Base-by-base conservation (phyloP, 2,329 filamentous ascomycete species). In the Botrytis cinerea region DNA sequence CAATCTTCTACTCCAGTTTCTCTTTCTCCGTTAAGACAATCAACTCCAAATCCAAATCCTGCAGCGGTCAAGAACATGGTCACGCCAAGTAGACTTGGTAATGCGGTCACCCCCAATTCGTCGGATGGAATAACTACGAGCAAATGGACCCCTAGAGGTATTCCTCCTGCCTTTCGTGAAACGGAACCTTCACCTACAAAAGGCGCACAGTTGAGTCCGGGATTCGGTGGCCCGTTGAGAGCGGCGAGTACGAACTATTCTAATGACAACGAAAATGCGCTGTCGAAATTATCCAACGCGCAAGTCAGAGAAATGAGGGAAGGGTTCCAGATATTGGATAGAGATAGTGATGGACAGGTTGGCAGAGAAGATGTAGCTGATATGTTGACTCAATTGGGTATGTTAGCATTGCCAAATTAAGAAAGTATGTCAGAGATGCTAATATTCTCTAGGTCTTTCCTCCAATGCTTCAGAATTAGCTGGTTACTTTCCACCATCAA, bases 281-380 rank as follows among this genome's bases (percentile, higher is more conserved):
- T 94, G 62, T 90, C 91, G 4, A 91, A 93, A 79, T 84, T 98
- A 60, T 92, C 95, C 54, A 90, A 93, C 3, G 87, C 93, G 4
- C 93, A 98, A 78, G 90, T 98, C 51, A 90, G 95, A 79, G 93
- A 93, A 78, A 88, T 99, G 83, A 90, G 96, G 75, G 95, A 98
- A 81, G 94, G 92, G 0, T 99, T 98, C 82, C 93, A 97, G 82
- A 94, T 98, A 74, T 87, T 99, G 64, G 96, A 98, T 82, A 88
- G 93, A 74, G 92, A 96, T 82, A 95, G 94, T 79, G 94, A 96
- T 80, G 95, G 95, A 28, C 85, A 89, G 69, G 91, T 99, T 75
- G 92, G 91, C 77, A 88, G 92, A 74, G 92, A 95, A 35, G 94
- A 97, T 81, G 90, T 99, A 8, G 90, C 90, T 25, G 93, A 97